These are phyloP conservation scores for Umbelopsis isabellina DNA, from an alignment of 192 early-diverging fungal genomes.

Conservation along the genomic window DNA sequence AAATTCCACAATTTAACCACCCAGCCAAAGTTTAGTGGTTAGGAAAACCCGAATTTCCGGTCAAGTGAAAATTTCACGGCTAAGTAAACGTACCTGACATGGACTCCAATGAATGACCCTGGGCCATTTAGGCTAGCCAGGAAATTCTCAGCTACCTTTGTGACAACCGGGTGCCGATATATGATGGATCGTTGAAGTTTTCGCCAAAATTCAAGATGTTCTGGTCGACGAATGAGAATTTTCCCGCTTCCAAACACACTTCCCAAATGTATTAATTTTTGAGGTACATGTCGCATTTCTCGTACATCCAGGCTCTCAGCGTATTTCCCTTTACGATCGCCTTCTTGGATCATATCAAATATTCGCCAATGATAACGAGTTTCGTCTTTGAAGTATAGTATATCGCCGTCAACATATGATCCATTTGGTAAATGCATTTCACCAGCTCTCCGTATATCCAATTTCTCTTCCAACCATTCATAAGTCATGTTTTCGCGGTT, in stretches of 20 bases:
- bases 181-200: constrained; percentile 36
- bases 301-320: constrained; percentile 28
- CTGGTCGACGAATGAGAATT: constrained; percentile 31
- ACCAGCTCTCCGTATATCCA: constrained; percentile 27
- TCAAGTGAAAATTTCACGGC: too few species aligned
- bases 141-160: constrained; percentile 24
- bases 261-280: constrained; percentile 40
- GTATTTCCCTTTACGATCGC: constrained; percentile 31
- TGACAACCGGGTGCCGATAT: constrained; percentile 37
- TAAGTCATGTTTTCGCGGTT: constrained; percentile 28
- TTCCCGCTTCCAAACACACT: constrained; percentile 40
- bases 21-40: background rate
- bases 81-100: constrained; percentile 32
- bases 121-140: constrained; percentile 28
- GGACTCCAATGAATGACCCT: constrained; percentile 40
- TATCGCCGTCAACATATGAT: constrained; percentile 37
- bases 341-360: constrained; percentile 27
- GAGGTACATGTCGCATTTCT: constrained; percentile 21
- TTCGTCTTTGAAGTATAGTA: constrained; percentile 37
- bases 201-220: constrained; percentile 38
- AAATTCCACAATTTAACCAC: too few species aligned
- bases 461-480: constrained; percentile 30
- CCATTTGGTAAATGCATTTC: constrained; percentile 14
- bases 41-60: background rate
- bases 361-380: constrained; percentile 45